These are phyloP conservation scores for Emmonsiellopsis sp. DNA, from an alignment of 2,329 filamentous ascomycete species.

Conservation along the genomic window DNA sequence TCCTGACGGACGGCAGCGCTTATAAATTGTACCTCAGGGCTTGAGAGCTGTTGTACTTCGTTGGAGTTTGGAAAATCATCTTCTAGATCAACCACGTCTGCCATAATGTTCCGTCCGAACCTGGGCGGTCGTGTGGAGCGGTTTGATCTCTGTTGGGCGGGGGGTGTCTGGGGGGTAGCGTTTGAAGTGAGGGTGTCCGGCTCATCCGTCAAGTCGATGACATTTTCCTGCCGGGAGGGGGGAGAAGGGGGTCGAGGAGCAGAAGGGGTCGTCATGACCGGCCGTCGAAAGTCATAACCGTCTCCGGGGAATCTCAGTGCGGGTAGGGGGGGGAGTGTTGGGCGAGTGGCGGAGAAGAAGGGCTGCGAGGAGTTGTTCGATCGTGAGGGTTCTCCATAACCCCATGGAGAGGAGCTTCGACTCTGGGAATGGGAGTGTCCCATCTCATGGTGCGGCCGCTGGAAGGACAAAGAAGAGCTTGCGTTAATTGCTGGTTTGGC, in stretches of 20 bases:
- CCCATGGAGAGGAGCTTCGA: constrained; percentile 19
- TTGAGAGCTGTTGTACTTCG: constrained; percentile 18
- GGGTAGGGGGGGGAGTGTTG: constrained; percentile 22
- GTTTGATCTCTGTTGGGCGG: constrained; percentile 5
- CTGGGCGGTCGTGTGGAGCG: constrained; percentile 21
- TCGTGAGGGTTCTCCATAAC: not conserved
- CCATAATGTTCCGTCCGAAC: constrained; percentile 29
- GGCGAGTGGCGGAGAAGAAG: constrained; percentile 10
- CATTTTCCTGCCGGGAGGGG: constrained; percentile 22
- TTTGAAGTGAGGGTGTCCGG: constrained; percentile 24
- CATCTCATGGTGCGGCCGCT: constrained; percentile 30
- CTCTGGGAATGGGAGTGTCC: constrained; percentile 21
- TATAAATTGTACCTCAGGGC: constrained; percentile 46
- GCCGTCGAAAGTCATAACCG: constrained; percentile 47
- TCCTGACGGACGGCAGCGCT: constrained; percentile 20
- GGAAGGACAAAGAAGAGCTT: constrained; percentile 9
- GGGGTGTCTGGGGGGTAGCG: constrained; percentile 11
- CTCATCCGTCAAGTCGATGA: constrained; percentile 42
- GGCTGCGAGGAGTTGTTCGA: constrained; percentile 5
- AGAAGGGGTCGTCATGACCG: constrained; percentile 36
- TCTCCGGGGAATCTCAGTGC: constrained; percentile 40
- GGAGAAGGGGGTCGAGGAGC: constrained; percentile 17
- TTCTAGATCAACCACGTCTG: constrained; percentile 33
- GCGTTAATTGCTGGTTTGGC: constrained; percentile 8
- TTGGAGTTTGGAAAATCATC: constrained; percentile 19